Percentiles rank a stretch among this genome's conserved stretches.
Evolutionary conservation across 2,329 filamentous ascomycete species (phyloP).

Genomic region (Drechslerella stenobrocha): DNA sequence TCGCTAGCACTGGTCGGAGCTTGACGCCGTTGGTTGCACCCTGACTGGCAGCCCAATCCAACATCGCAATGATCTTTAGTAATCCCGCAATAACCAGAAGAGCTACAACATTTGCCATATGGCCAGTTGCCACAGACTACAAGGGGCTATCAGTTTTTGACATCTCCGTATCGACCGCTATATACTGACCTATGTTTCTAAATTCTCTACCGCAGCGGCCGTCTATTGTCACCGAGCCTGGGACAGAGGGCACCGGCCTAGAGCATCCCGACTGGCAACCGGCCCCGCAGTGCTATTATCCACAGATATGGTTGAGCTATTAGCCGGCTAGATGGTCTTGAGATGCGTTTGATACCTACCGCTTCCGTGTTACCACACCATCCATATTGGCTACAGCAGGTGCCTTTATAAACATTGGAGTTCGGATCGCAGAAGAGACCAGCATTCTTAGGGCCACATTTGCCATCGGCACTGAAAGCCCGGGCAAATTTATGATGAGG

Average conservation of each 20-base stretch:
- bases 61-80: constrained; percentile 38
- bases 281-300: constrained; percentile 54
- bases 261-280: constrained; percentile 57
- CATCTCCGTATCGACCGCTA: background rate
- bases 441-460: constrained; percentile 56
- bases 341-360: constrained; percentile 6
- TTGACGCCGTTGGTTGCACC: constrained; percentile 50
- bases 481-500: constrained; percentile 44
- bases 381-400: constrained; percentile 57
- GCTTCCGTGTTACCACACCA: constrained; percentile 58
- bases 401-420: constrained; percentile 58
- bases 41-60: constrained; percentile 53
- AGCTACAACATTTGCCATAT: constrained; percentile 53
- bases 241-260: constrained; percentile 46
- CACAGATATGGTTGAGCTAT: background rate
- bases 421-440: constrained; percentile 57
- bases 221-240: constrained; percentile 49
- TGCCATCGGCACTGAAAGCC: constrained; percentile 56
- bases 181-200: constrained; percentile 50
- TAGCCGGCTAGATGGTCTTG: background rate
- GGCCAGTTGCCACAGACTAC: constrained; percentile 43
- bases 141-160: background rate
- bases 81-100: constrained; percentile 50
- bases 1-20: constrained; percentile 22
- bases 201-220: constrained; percentile 53